A percentile compares a stretch with the other conserved stretches of the same genome.
These are phyloP conservation scores for Penicillium sp. DNA, from an alignment of 2,329 filamentous ascomycete genomes.

Conservation along the genomic window DNA sequence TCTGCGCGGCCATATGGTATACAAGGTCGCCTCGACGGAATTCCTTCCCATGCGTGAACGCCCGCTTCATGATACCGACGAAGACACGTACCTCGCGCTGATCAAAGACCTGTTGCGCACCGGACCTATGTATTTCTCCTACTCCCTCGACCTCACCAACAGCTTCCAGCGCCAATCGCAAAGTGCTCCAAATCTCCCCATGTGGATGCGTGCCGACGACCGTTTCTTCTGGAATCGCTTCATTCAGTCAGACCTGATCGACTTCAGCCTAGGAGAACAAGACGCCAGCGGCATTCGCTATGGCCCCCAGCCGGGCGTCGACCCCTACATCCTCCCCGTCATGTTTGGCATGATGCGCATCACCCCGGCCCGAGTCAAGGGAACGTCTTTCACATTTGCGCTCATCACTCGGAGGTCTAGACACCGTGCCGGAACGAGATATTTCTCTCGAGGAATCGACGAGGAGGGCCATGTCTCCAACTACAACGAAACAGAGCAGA, in stretches of 20 bases:
- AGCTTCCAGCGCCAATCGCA: conserved; percentile 91
- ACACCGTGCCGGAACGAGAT: conserved; percentile 82
- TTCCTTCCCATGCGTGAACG: conserved; percentile 91
- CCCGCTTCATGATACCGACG: conserved; percentile 83
- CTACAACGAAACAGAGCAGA: conserved; percentile 97
- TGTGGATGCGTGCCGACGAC: conserved; percentile 92
- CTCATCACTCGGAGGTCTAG: conserved; percentile 86
- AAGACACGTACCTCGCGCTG: conserved; percentile 81
- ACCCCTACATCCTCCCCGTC: conserved; percentile 90
- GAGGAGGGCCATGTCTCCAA: conserved; percentile 95
- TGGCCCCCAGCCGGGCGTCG: conserved; percentile 64
- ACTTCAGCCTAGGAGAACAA: conserved; percentile 64
- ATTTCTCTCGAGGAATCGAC: conserved; percentile 90
- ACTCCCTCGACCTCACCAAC: conserved; percentile 94
- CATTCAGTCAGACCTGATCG: conserved; percentile 82
- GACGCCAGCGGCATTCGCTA: conserved; percentile 44
- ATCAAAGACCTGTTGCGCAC: conserved; percentile 76
- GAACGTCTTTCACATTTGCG: conserved; percentile 73
- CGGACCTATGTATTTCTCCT: conserved; percentile 95
- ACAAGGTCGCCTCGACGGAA: conserved; percentile 85
- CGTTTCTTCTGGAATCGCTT: conserved; percentile 99
- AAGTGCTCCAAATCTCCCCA: conserved; percentile 62
- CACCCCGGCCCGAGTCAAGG: conserved; percentile 77
- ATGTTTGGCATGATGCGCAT: conserved; percentile 97
- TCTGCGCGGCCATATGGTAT: conserved; percentile 92